Base-by-base conservation (phyloP, 2,329 filamentous ascomycete species). In the Sphaerulina musiva region DNA sequence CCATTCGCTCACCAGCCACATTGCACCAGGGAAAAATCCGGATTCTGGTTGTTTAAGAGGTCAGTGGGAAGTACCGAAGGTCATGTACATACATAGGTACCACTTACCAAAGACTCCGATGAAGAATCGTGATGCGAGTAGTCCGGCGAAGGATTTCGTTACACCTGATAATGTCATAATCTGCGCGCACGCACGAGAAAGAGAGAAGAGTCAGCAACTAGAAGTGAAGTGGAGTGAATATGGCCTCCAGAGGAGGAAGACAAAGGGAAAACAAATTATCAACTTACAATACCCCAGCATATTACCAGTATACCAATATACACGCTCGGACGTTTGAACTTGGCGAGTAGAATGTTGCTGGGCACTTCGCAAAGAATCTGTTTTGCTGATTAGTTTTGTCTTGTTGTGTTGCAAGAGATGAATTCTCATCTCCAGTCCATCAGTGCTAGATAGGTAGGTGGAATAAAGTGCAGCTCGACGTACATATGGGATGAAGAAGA, bases 61-160 rank as follows among this genome's bases (percentile, higher is more conserved):
- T 26, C 17, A 44, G 12, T 9, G 40, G 14, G 12, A 29, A 17
- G 20, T 20, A 2, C 20, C 20, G 20, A 4, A 20, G 20, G 42
- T 23, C 6, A 12, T 12, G 23, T 11, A 44, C 9, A 31, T 10
- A 8, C 3, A 6, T 12, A 12, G 2, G 11, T 26, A 20, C 5
- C 26, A 10, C 41, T 26, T 44, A 44, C 42, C 42, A 51, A 75
- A 76, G 3, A 80, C 57, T 7, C 91, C 91, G 1, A 95, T 79
- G 69, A 96, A 90, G 76, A 95, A 95, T 23, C 89, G 56, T 2
- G 87, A 89, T 0, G 83, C 78, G 48, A 95, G 77, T 10, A 96
- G 75, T 1, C 89, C 89, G 34, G 77, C 74, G 41, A 78, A 75
- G 70, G 90, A 96, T 66, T 82, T 93, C 54, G 82, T 75, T 1